Conservation (phyloP, 257 asterid species). For the Buddleja alternifolia region DNA sequence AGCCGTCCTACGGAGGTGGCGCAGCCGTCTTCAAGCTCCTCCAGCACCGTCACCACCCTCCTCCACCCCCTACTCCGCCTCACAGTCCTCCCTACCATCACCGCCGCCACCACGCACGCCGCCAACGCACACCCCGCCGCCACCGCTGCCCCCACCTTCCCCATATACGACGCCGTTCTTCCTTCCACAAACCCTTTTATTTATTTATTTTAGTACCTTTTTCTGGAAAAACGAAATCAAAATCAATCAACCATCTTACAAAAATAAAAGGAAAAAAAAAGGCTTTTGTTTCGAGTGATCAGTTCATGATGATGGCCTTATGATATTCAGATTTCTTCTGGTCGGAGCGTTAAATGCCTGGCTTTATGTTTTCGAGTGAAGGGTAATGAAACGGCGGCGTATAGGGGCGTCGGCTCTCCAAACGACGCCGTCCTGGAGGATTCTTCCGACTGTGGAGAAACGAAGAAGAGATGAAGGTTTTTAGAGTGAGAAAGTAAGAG, state of each 20-base stretch:
- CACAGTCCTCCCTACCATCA: slow-evolving; percentile 67
- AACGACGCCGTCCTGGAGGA: slow-evolving; percentile 36
- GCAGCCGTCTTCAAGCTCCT: slow-evolving; percentile 72
- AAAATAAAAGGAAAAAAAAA: not conserved
- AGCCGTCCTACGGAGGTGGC: slow-evolving; percentile 72
- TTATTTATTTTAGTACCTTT: not conserved
- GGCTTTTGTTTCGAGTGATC: slow-evolving; percentile 24
- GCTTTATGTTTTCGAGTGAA: not conserved
- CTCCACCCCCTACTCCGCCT: slow-evolving; percentile 65
- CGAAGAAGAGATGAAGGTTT: slow-evolving; percentile 41
- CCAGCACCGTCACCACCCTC: slow-evolving; percentile 58
- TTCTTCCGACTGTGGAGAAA: slow-evolving; percentile 43
- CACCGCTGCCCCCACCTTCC: slow-evolving; percentile 60
- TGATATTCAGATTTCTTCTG: slow-evolving; percentile 9
- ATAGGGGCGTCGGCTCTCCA: not conserved
- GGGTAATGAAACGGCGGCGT: slow-evolving; percentile 16
- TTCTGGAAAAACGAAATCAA: slow-evolving; percentile 17
- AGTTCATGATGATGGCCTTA: slow-evolving; percentile 11
- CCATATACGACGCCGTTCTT: slow-evolving; percentile 41
- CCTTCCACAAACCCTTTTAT: slow-evolving; percentile 12
- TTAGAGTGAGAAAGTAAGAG: slow-evolving; percentile 36
- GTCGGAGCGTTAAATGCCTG: slow-evolving; percentile 13
- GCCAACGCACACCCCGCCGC: slow-evolving; percentile 79
- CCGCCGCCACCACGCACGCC: slow-evolving; percentile 69
- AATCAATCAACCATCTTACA: slow-evolving; percentile 44